phyloP scores from a whole-genome alignment of 1,139 yeast genomes.

The Wickerhamomyces sp. region DNA sequence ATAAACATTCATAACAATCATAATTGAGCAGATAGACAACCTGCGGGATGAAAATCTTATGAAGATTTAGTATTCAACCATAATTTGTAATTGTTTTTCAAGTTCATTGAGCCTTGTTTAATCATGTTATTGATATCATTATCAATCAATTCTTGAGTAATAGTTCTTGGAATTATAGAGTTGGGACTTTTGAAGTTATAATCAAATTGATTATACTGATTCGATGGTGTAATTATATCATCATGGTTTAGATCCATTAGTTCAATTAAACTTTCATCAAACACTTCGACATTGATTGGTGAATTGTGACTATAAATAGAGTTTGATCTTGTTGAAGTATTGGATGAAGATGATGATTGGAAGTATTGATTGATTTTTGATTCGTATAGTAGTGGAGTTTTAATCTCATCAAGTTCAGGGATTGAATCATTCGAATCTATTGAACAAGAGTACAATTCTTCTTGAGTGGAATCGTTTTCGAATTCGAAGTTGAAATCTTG shows the following conservation, averaged over 20 bases:
- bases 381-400: constrained; percentile 21
- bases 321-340: constrained; percentile 6
- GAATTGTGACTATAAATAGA: constrained; percentile 3
- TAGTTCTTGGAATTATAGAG: no score
- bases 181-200: no score
- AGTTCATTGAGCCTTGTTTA: constrained; percentile 15
- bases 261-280: constrained; percentile 20
- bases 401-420: constrained; percentile 14
- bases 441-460: constrained; percentile 13
- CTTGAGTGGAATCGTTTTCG: constrained; percentile 10
- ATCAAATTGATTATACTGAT: background rate
- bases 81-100: constrained; percentile 22
- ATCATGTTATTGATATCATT: constrained; percentile 17
- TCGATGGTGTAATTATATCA: background rate
- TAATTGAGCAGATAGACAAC: no score
- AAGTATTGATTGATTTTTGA: constrained; percentile 10
- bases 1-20: no score
- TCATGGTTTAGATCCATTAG: constrained; percentile 14
- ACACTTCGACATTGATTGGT: constrained; percentile 5
- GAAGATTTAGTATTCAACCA: constrained; percentile 12
- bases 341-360: background rate
- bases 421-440: constrained; percentile 12
- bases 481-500: constrained; percentile 12
- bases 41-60: background rate
- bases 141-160: background rate